These are phyloP conservation scores for Geotrichum cucujoidarum DNA, from an alignment of 1,139 yeast species.

Conservation along the genomic window DNA sequence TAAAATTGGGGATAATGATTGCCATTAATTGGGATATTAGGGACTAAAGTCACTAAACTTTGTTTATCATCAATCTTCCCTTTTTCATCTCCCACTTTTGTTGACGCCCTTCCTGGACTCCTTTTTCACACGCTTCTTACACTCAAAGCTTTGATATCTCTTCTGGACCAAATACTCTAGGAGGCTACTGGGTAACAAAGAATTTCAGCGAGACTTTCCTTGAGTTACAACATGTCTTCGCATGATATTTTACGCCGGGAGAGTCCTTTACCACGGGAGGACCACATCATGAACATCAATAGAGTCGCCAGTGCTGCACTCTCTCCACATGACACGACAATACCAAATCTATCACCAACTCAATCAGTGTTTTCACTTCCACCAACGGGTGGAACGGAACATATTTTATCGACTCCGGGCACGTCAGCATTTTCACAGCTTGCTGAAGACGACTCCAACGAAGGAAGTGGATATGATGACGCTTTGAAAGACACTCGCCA, in stretches of 20 bases:
- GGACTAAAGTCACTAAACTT: no score
- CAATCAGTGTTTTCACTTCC: constrained; percentile 2
- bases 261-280: constrained; percentile 10
- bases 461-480: constrained; percentile 4
- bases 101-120: no score
- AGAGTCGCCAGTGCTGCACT: constrained; percentile 1
- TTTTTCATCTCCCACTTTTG: no score
- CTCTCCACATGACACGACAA: background rate
- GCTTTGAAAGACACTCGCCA: constrained; percentile 7
- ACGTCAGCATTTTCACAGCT: constrained; percentile 7
- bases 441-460: background rate
- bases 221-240: background rate
- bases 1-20: no score
- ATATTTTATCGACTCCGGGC: constrained; percentile 6
- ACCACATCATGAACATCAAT: constrained; percentile 9
- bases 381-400: background rate
- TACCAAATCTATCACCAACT: background rate
- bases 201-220: background rate
- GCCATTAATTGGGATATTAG: no score
- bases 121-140: no score
- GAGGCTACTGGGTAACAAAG: no score
- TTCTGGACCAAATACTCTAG: no score
- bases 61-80: no score
- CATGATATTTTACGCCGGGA: constrained; percentile 5
- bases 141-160: no score